phyloP scores from a whole-genome alignment of 2,329 filamentous ascomycete species.

The Colletotrichum cereale region DNA sequence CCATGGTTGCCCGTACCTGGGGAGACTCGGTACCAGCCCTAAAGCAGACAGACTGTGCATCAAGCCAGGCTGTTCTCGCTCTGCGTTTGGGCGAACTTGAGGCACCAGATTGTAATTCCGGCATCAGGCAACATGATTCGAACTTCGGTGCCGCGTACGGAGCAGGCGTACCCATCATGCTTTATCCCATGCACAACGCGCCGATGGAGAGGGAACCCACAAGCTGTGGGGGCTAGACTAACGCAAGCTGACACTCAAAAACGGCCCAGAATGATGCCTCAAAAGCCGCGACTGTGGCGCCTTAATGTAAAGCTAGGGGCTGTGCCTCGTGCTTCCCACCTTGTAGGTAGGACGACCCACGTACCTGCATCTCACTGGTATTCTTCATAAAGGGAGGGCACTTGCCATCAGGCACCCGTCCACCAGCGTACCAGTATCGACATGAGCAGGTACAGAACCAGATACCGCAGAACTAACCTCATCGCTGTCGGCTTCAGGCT shows the following conservation, averaged over 20 bases:
- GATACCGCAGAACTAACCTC: neutral
- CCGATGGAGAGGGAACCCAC: neutral
- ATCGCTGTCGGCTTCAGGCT: neutral
- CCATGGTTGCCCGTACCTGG: neutral
- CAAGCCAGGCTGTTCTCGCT: neutral
- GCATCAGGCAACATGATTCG: neutral
- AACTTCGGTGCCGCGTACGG: neutral
- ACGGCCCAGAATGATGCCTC: slow-evolving; percentile 26
- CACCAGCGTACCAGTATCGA: neutral
- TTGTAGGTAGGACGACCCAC: neutral
- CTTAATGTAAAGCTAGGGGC: neutral
- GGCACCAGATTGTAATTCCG: too few relatives aligned
- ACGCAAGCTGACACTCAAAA: slow-evolving; percentile 34
- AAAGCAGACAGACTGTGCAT: neutral
- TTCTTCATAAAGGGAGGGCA: neutral
- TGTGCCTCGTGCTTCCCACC: neutral
- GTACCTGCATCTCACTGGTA: neutral
- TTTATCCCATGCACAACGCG: neutral
- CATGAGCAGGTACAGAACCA: neutral
- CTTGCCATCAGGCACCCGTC: neutral
- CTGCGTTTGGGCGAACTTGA: slow-evolving; percentile 3
- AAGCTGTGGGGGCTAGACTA: neutral
- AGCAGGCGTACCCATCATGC: neutral
- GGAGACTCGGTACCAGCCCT: neutral
- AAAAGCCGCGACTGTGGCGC: neutral